Base-by-base conservation (phyloP, 2,329 filamentous ascomycete species). In the Phoma herbarum region DNA sequence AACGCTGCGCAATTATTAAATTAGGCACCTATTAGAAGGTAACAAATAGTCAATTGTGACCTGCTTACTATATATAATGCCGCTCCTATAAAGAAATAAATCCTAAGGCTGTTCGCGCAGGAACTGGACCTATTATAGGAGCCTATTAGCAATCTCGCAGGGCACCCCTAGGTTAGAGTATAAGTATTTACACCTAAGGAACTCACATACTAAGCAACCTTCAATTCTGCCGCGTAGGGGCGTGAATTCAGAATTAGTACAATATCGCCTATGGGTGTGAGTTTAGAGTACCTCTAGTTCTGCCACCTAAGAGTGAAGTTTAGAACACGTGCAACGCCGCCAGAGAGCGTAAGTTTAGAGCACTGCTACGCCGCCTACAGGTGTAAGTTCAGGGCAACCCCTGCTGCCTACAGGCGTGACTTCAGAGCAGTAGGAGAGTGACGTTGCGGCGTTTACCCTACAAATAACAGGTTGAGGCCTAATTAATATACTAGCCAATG, bases 91-190 rank as follows among this genome's bases (percentile, higher is more conserved):
- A 42, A 42, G 39, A 4, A 18, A 42, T 42, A 8, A 42, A 42
- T 42, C 33, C 18, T 37, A 4, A 37, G 33, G 33, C 33, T 4
- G 33, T 37, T 37, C 12, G 18, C 18, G 18, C 18, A 37, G 33
- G 33, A 37, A 37, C 33, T 37, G 12, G 33, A 16, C 33, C 33
- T 37, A 37, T n/a, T 4, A 42, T 11, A 42, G 22, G 18, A 42
- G 39, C 39, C 39, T 42, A 42, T 25, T 26, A 42, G 39, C 20
- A 22, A 42, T n/a, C 39, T 42, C 4, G 4, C 4, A 42, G 39
- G 39, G 39, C 18, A 42, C 18, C 39, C 18, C 18, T 42, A 42
- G 39, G 39, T 42, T 42, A 42, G 39, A 42, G 22, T 42, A 42
- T 42, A 8, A 20, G 18, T 22, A 42, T 42, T 42, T 8, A 42